These are phyloP conservation scores for Quercus parvula DNA, from an alignment of 306 rosid genomes.

Conservation along the genomic window DNA sequence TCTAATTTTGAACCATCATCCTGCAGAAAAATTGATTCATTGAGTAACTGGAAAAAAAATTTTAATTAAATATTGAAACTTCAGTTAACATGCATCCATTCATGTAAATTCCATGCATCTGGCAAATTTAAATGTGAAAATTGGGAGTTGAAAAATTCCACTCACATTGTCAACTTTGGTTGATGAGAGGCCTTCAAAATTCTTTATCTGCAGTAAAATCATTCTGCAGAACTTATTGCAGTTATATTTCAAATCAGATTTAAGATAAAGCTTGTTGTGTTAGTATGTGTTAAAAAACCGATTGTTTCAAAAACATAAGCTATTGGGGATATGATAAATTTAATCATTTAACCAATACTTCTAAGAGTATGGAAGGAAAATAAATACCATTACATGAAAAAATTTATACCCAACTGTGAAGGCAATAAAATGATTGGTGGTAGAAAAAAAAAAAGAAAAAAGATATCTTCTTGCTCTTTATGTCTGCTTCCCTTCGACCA, in stretches of 20 bases:
- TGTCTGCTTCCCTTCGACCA: constrained; percentile 72
- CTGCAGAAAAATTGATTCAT: constrained; percentile 21
- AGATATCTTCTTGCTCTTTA: constrained; percentile 40
- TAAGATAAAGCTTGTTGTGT: background rate
- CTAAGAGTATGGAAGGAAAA: background rate
- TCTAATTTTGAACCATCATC: constrained; percentile 34
- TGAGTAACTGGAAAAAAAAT: background rate
- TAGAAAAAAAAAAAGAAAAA: background rate
- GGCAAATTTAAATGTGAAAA: background rate
- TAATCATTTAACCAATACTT: too few species aligned
- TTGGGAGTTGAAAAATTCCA: constrained; percentile 7
- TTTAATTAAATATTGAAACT: background rate
- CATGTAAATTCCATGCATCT: background rate
- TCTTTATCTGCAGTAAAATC: constrained; percentile 44
- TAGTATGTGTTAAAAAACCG: background rate
- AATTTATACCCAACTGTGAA: background rate
- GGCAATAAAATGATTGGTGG: background rate
- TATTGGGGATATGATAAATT: too few species aligned
- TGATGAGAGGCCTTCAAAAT: constrained; percentile 50
- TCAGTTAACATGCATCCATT: too few species aligned
- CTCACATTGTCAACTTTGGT: constrained; percentile 40
- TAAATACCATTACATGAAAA: background rate
- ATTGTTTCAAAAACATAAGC: too few species aligned
- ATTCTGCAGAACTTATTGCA: constrained; percentile 31
- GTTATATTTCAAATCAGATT: constrained; percentile 3